Evolutionary conservation across 352 stramenopile genomes (phyloP).

Genomic region (Globisporangium orthogonon): DNA sequence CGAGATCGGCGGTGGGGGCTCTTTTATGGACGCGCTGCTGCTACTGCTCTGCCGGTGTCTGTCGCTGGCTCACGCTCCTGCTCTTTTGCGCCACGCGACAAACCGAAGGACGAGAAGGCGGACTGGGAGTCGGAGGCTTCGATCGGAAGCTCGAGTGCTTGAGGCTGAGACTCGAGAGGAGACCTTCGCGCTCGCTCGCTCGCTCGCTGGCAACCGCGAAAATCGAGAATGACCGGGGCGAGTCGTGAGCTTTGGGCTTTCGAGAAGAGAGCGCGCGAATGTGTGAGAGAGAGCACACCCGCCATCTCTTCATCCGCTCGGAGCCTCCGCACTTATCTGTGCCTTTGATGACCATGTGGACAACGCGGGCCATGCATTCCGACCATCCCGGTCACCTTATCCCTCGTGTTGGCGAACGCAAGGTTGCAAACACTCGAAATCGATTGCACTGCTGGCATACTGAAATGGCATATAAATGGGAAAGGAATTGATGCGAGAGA

Average conservation of each 20-base stretch:
- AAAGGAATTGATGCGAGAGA: not conserved
- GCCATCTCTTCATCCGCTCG: not conserved
- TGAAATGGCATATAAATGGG: not conserved
- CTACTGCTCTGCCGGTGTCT: not conserved
- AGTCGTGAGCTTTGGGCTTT: too few species aligned
- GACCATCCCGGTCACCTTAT: constrained; percentile 19
- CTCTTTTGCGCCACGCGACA: constrained; percentile 2
- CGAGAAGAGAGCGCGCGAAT: not conserved
- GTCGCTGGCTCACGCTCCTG: not conserved
- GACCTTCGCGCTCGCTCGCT: too few species aligned
- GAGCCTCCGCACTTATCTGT: constrained; percentile 1
- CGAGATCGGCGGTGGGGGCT: not conserved
- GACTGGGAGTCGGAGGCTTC: not conserved
- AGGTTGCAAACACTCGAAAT: not conserved
- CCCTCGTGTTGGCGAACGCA: not conserved
- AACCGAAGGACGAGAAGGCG: not conserved
- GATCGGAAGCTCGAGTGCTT: not conserved
- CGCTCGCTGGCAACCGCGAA: not conserved
- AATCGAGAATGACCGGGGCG: not conserved
- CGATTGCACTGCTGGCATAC: not conserved
- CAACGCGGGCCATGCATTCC: not conserved
- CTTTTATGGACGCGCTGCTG: constrained; percentile 1
- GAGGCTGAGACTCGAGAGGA: too few species aligned
- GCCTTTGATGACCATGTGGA: constrained; percentile 8
- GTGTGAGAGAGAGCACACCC: not conserved